phyloP scores from a whole-genome alignment of 108 stramenopile genomes.

The Schizochytrium sp. region DNA sequence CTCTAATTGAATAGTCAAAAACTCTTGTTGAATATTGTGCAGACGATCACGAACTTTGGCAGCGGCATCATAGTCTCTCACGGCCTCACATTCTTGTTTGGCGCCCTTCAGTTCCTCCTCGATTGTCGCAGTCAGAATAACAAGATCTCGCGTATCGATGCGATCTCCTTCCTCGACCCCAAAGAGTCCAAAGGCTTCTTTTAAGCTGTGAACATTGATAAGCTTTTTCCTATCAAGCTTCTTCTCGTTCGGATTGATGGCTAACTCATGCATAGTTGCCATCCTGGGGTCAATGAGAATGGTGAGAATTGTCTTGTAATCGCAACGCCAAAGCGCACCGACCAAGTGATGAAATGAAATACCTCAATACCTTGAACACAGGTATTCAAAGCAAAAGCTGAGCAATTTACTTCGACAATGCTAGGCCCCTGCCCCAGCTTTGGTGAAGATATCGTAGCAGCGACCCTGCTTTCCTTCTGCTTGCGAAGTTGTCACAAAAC shows the following conservation, averaged over 20 bases:
- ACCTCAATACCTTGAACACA: no score
- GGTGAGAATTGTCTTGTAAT: no score
- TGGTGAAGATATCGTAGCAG: no score
- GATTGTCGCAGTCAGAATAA: slow-evolving; percentile 5
- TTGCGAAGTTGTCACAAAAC: no score
- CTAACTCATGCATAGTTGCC: not conserved
- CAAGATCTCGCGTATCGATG: slow-evolving; percentile 21
- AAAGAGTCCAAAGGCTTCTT: slow-evolving; percentile 15
- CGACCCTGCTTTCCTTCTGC: no score
- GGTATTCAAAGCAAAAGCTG: no score
- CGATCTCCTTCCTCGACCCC: slow-evolving; percentile 13
- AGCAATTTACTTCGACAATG: no score
- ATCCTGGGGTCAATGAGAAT: no score
- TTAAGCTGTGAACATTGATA: not conserved
- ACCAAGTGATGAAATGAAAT: no score
- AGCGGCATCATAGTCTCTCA: slow-evolving; percentile 15
- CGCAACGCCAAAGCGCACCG: no score
- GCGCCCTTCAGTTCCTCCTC: slow-evolving; percentile 47
- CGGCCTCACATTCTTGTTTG: not conserved
- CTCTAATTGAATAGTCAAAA: not conserved
- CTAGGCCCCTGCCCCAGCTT: no score
- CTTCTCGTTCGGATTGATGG: slow-evolving; percentile 46
- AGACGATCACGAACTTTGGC: slow-evolving; percentile 15
- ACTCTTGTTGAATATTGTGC: not conserved
- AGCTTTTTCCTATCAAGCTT: slow-evolving; percentile 15